These are phyloP conservation scores for Psilocybe cubensis DNA, from an alignment of 768 basidiomycete species.

Conservation along the genomic window DNA sequence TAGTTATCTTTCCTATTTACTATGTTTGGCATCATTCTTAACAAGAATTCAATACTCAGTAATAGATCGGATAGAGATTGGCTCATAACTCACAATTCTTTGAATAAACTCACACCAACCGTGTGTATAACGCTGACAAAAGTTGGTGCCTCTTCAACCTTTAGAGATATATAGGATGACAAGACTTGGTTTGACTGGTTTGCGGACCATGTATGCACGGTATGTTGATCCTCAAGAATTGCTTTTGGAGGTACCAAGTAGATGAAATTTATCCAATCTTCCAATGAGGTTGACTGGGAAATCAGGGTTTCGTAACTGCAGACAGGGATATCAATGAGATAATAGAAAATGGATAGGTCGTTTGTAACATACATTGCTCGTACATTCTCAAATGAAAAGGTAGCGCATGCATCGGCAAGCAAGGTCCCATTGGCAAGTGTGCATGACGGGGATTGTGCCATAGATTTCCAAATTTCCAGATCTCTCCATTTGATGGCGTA, in stretches of 20 bases:
- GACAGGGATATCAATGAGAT: background rate
- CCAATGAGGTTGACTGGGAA: conserved; percentile 9
- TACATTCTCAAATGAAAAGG: conserved; percentile 26
- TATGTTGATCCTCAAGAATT: conserved; percentile 8
- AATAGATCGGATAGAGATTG: background rate
- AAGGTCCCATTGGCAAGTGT: too few relatives aligned
- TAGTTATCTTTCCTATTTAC: conserved; percentile 20
- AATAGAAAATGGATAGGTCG: background rate
- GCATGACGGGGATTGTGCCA: background rate
- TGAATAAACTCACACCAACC: conserved; percentile 21
- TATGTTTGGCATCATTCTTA: conserved; percentile 28
- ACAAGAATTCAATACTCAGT: background rate
- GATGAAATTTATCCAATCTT: conserved; percentile 25
- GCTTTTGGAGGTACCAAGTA: conserved; percentile 15
- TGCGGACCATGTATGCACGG: conserved; percentile 21
- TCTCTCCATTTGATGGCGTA: conserved; percentile 32
- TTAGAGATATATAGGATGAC: conserved; percentile 19
- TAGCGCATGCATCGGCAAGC: conserved; percentile 22
- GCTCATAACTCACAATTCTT: conserved; percentile 21
- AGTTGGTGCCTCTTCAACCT: conserved; percentile 24
- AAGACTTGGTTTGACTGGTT: conserved; percentile 23
- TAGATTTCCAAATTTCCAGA: conserved; percentile 27
- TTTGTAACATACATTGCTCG: conserved; percentile 23
- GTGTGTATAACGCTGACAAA: conserved; percentile 23
- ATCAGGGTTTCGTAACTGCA: conserved; percentile 26